phyloP scores from a whole-genome alignment of 2,329 filamentous ascomycete genomes.

The Cadophora gregata region DNA sequence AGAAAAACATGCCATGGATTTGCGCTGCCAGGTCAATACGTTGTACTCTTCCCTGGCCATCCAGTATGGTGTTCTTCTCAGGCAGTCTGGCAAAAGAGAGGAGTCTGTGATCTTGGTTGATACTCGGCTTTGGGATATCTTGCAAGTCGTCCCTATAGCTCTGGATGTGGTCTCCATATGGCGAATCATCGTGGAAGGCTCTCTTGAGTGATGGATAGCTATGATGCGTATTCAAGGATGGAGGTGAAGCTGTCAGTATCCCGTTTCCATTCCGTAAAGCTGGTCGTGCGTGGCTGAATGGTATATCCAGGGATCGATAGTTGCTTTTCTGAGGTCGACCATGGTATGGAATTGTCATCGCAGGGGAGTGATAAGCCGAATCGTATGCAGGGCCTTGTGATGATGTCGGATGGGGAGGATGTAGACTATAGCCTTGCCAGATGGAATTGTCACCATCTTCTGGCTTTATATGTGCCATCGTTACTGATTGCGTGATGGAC shows the following conservation, averaged over 20 bases:
- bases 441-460: slow-evolving; percentile 42
- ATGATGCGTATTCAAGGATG: slow-evolving; percentile 40
- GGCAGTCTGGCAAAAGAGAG: slow-evolving; percentile 43
- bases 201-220: slow-evolving; percentile 45
- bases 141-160: slow-evolving; percentile 42
- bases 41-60: slow-evolving; percentile 54
- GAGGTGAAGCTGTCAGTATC: slow-evolving; percentile 39
- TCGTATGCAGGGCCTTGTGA: slow-evolving; percentile 39
- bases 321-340: slow-evolving; percentile 38
- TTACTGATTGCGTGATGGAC: slow-evolving; percentile 43
- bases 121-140: slow-evolving; percentile 41
- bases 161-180: slow-evolving; percentile 40
- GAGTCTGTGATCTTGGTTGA: slow-evolving; percentile 45
- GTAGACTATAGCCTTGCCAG: slow-evolving; percentile 44
- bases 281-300: slow-evolving; percentile 37
- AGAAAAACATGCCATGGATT: slow-evolving; percentile 88
- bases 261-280: slow-evolving; percentile 34
- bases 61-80: slow-evolving; percentile 54
- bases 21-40: slow-evolving; percentile 65
- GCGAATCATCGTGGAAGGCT: slow-evolving; percentile 39
- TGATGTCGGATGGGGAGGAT: slow-evolving; percentile 34
- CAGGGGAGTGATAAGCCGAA: slow-evolving; percentile 36
- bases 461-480: slow-evolving; percentile 45
- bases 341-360: slow-evolving; percentile 38
- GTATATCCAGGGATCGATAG: slow-evolving; percentile 43